phyloP scores from a whole-genome alignment of 2,329 filamentous ascomycete species.

The Sporothrix pallida region DNA sequence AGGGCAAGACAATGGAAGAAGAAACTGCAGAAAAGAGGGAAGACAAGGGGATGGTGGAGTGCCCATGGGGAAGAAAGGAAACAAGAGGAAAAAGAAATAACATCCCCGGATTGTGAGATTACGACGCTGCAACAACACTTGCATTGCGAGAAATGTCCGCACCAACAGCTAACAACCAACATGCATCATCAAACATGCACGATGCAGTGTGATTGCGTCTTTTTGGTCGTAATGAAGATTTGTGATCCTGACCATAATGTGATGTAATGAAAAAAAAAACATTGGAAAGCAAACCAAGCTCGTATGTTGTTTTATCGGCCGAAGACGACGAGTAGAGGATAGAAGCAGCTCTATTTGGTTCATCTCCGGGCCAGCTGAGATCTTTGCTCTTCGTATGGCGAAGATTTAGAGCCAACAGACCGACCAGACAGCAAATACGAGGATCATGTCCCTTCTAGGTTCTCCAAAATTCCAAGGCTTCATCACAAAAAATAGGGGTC shows the following conservation, averaged over 20 bases:
- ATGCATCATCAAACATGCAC: neutral
- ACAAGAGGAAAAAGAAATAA: neutral
- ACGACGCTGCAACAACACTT: neutral
- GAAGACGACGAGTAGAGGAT: too few species aligned
- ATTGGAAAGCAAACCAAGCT: too few species aligned
- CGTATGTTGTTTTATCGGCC: too few species aligned
- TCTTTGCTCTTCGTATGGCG: neutral
- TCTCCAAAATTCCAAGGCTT: neutral
- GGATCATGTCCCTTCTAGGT: neutral
- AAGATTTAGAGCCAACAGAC: neutral
- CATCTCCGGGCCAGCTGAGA: too few species aligned
- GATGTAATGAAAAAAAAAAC: too few species aligned
- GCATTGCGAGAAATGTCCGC: neutral
- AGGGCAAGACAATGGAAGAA: too few species aligned
- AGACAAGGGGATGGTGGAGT: neutral
- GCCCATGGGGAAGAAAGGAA: neutral
- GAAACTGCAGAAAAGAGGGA: neutral
- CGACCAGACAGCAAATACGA: neutral
- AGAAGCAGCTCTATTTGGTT: too few species aligned
- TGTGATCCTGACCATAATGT: neutral
- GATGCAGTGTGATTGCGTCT: neutral
- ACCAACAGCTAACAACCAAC: neutral
- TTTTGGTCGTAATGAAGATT: neutral
- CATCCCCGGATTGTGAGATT: neutral
- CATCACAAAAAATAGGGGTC: slow-evolving; percentile 1